A percentile compares a stretch with the other conserved stretches of the same genome.
Conservation (phyloP, 2,329 filamentous ascomycete genomes). For the Dothidotthia symphoricarpi region DNA sequence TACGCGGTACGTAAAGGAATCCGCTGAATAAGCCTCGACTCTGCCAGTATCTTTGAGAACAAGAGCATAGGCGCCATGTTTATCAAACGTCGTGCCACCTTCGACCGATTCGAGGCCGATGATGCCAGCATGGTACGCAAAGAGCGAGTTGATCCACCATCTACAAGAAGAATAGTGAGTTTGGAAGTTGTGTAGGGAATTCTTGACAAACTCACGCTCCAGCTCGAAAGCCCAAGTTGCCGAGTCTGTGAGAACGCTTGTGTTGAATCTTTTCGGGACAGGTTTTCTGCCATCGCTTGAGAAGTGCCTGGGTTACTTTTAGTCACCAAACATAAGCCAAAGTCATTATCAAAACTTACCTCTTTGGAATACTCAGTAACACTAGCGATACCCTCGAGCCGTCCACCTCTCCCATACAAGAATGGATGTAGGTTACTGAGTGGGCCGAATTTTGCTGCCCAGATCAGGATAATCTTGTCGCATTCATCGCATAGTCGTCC, state of each 20-base stretch:
- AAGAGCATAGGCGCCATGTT: slow-evolving; percentile 47
- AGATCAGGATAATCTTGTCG: slow-evolving; percentile 43
- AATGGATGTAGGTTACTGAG: slow-evolving; percentile 42
- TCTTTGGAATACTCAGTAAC: slow-evolving; percentile 41
- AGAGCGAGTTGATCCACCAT: slow-evolving; percentile 52
- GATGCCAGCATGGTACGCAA: slow-evolving; percentile 50
- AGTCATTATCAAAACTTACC: slow-evolving; percentile 19
- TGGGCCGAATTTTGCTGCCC: slow-evolving; percentile 42
- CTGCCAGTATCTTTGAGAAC: slow-evolving; percentile 45
- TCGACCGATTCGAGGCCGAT: slow-evolving; percentile 45
- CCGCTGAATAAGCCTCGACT: slow-evolving; percentile 33
- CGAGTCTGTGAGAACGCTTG: slow-evolving; percentile 36
- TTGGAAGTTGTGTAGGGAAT: not conserved
- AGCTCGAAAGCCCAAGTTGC: slow-evolving; percentile 47
- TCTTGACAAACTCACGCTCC: slow-evolving; percentile 42
- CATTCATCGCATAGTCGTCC: slow-evolving; percentile 46
- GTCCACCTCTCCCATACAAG: slow-evolving; percentile 46
- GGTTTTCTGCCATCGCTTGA: slow-evolving; percentile 33
- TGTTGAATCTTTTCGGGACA: slow-evolving; percentile 33
- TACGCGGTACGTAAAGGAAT: slow-evolving; percentile 45
- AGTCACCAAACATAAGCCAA: not conserved
- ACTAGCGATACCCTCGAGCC: slow-evolving; percentile 45
- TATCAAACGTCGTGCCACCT: slow-evolving; percentile 46
- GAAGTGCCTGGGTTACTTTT: slow-evolving; percentile 25
- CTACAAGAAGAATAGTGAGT: slow-evolving; percentile 32